Evolutionary conservation across 371 early-diverging fungal species (phyloP).

Genomic region (Neoconidiobolus thromboides): DNA sequence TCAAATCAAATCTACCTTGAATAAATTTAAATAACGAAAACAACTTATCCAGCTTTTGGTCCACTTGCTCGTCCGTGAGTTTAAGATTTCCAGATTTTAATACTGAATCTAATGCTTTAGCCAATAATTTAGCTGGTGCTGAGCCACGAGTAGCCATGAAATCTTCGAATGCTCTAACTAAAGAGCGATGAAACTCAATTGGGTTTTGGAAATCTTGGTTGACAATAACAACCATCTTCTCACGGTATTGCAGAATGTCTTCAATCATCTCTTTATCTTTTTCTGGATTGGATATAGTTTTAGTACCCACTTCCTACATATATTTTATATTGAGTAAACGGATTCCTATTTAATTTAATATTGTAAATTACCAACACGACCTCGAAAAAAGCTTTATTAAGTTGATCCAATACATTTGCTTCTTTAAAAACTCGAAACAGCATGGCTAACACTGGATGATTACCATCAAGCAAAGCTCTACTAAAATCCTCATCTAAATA

Average conservation of each 20-base stretch:
- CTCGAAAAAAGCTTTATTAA: too few species aligned
- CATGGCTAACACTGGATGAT: too few species aligned
- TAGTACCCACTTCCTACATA: too few species aligned
- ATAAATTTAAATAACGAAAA: slow-evolving; percentile 56
- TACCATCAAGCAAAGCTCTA: too few species aligned
- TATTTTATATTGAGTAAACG: too few species aligned
- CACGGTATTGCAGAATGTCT: neutral
- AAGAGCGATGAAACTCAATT: slow-evolving; percentile 31
- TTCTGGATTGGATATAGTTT: neutral
- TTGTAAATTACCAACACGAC: too few species aligned
- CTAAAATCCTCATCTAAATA: too few species aligned
- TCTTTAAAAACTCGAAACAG: too few species aligned
- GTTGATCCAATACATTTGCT: too few species aligned
- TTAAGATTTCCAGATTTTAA: slow-evolving; percentile 22
- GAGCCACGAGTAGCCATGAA: slow-evolving; percentile 68
- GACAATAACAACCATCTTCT: neutral
- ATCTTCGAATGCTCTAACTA: slow-evolving; percentile 68
- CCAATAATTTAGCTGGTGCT: slow-evolving; percentile 78
- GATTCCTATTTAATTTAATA: too few species aligned
- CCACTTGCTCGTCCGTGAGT: slow-evolving; percentile 38
- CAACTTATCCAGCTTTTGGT: slow-evolving; percentile 38
- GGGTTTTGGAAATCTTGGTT: slow-evolving; percentile 31
- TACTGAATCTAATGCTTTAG: slow-evolving; percentile 46
- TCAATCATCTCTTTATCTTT: neutral
- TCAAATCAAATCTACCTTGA: slow-evolving; percentile 44